These are phyloP conservation scores for Isochrysis galbana DNA, from an alignment of 78 protist species.

Conservation along the genomic window DNA sequence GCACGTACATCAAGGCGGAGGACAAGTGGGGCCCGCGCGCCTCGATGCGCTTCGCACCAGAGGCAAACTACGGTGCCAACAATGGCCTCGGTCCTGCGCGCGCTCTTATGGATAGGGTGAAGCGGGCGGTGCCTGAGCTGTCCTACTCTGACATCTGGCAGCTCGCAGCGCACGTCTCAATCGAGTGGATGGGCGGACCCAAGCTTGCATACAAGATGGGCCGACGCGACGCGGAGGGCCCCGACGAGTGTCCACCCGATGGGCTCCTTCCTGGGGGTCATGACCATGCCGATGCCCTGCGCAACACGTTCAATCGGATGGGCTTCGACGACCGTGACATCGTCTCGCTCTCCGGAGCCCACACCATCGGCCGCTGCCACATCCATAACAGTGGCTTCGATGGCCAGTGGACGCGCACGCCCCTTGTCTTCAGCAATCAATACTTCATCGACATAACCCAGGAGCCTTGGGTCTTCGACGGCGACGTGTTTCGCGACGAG, in stretches of 20 bases:
- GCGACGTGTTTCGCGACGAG: background rate
- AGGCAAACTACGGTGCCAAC: background rate
- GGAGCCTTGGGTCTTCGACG: background rate
- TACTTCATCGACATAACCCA: constrained; percentile 6
- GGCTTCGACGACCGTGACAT: constrained; percentile 35
- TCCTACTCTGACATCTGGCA: background rate
- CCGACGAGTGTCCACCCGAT: background rate
- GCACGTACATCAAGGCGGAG: background rate
- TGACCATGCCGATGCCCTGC: background rate
- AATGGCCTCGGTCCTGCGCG: background rate
- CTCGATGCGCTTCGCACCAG: background rate
- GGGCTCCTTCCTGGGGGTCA: background rate
- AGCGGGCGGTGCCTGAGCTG: background rate
- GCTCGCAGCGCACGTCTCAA: background rate
- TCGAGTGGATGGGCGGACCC: background rate
- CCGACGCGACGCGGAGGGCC: background rate
- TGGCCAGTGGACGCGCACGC: background rate
- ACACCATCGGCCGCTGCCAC: constrained; percentile 38
- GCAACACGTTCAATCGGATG: constrained; percentile 37
- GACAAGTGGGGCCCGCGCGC: background rate
- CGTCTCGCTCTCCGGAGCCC: constrained; percentile 46
- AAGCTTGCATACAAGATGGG: background rate
- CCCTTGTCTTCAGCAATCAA: too few relatives aligned
- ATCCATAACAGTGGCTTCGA: background rate
- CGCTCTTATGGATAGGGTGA: background rate